A percentile compares a stretch with the other conserved stretches of the same genome.
phyloP scores from a whole-genome alignment of 176 grass and related monocot genomes.

The Elymus sibiricus region DNA sequence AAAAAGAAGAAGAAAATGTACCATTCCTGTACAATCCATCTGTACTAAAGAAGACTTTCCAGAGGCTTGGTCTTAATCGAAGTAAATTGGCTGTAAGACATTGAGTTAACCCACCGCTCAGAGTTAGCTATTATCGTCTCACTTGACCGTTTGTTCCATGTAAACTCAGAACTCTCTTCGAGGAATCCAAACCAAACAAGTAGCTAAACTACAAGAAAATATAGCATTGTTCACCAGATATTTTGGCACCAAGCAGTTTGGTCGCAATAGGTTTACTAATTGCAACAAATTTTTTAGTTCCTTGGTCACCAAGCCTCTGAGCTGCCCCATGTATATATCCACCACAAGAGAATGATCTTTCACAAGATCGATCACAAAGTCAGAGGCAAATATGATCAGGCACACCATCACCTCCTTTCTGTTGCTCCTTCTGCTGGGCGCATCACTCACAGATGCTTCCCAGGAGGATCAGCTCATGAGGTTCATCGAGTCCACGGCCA shows the following conservation, averaged over 20 bases:
- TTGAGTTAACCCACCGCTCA: neutral
- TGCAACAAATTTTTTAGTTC: neutral
- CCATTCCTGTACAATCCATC: neutral
- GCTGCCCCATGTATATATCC: neutral
- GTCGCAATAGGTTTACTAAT: neutral
- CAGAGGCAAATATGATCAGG: neutral
- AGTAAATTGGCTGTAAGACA: neutral
- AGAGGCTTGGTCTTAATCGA: neutral
- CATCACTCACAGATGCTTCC: neutral
- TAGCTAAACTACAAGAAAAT: neutral
- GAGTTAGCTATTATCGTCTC: neutral
- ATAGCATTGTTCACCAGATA: neutral
- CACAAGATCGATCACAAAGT: neutral
- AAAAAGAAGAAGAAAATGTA: too few species aligned
- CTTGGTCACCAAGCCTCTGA: neutral
- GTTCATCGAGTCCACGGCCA: slow-evolving; percentile 18
- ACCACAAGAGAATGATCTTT: neutral
- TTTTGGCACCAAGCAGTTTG: neutral
- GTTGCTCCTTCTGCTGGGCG: neutral
- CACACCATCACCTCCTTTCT: neutral
- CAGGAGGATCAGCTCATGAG: slow-evolving; percentile 25
- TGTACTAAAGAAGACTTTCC: neutral
- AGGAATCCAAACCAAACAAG: neutral
- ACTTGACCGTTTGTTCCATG: neutral
- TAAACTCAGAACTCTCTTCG: neutral